Evolutionary conservation across 768 basidiomycete species (phyloP).

Genomic region (Boletus pseudo-olivaceus): DNA sequence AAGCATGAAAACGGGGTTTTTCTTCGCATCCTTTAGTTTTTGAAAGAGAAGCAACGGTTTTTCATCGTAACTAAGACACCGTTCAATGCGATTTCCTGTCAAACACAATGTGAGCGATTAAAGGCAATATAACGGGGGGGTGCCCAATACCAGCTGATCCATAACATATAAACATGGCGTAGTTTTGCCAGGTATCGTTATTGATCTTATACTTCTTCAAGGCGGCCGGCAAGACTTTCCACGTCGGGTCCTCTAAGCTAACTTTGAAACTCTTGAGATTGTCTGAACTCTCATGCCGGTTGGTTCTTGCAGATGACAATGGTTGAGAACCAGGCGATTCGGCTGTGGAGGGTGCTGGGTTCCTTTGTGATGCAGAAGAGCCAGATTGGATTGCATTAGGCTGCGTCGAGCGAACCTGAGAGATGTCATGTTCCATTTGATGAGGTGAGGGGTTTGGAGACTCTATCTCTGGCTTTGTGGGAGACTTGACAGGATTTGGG

Average conservation of each 20-base stretch:
- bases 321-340: conserved; percentile 31
- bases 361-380: conserved; percentile 32
- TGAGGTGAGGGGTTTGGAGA: conserved; percentile 81
- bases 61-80: conserved; percentile 96
- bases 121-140: not conserved
- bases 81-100: conserved; percentile 74
- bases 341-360: conserved; percentile 25
- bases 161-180: conserved; percentile 99
- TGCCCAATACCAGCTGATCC: conserved; percentile 70
- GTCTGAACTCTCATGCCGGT: conserved; percentile 63
- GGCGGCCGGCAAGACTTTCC: conserved; percentile 97
- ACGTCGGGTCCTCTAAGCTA: conserved; percentile 95
- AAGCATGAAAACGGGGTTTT: conserved; percentile 99
- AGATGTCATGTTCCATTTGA: conserved; percentile 66
- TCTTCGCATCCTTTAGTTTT: conserved; percentile 93
- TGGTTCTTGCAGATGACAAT: conserved; percentile 31
- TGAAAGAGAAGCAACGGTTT: conserved; percentile 97
- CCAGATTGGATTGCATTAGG: conserved; percentile 11
- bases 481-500: conserved; percentile 72
- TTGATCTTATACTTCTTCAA: conserved; percentile 99
- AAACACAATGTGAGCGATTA: not conserved
- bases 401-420: conserved; percentile 34
- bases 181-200: conserved; percentile 97
- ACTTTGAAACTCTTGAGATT: conserved; percentile 96
- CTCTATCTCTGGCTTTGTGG: conserved; percentile 71